These are phyloP conservation scores for Termitomyces sp. DNA, from an alignment of 768 basidiomycete genomes.

Conservation along the genomic window DNA sequence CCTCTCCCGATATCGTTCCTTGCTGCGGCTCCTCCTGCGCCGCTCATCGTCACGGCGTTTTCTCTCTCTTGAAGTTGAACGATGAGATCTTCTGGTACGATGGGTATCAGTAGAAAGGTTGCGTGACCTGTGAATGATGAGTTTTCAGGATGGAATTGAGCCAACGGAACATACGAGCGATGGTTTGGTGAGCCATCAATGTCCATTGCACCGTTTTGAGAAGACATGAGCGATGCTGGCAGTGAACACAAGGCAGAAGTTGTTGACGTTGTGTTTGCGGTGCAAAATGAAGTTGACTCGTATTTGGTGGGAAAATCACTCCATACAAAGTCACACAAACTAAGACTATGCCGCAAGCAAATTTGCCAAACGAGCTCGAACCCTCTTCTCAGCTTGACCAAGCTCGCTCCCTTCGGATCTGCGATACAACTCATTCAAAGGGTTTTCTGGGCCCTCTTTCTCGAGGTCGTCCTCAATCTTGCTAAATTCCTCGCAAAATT, in stretches of 20 bases:
- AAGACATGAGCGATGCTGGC: slow-evolving; percentile 36
- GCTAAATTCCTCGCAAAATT: slow-evolving; percentile 55
- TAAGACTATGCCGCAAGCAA: slow-evolving; percentile 24
- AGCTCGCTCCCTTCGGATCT: slow-evolving; percentile 51
- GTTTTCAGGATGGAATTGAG: not conserved
- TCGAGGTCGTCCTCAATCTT: slow-evolving; percentile 56
- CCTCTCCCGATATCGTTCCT: slow-evolving; percentile 51
- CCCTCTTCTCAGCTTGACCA: slow-evolving; percentile 58
- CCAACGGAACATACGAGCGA: slow-evolving; percentile 50
- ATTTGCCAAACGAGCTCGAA: slow-evolving; percentile 47
- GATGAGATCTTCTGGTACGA: slow-evolving; percentile 68
- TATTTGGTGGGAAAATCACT: slow-evolving; percentile 12
- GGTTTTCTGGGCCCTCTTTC: slow-evolving; percentile 52
- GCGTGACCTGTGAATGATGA: slow-evolving; percentile 46
- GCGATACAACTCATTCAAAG: slow-evolving; percentile 53
- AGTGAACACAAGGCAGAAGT: slow-evolving; percentile 3
- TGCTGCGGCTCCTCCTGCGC: slow-evolving; percentile 61
- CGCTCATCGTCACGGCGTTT: slow-evolving; percentile 59
- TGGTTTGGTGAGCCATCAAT: slow-evolving; percentile 59
- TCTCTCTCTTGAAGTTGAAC: slow-evolving; percentile 67
- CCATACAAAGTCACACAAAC: slow-evolving; percentile 16
- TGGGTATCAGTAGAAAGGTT: slow-evolving; percentile 78
- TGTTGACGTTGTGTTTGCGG: not conserved
- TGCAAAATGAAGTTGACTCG: slow-evolving; percentile 16
- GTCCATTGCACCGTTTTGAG: slow-evolving; percentile 58